Conservation (phyloP, 1,284 basidiomycete genomes). For the Microbotryomycetes sp. region DNA sequence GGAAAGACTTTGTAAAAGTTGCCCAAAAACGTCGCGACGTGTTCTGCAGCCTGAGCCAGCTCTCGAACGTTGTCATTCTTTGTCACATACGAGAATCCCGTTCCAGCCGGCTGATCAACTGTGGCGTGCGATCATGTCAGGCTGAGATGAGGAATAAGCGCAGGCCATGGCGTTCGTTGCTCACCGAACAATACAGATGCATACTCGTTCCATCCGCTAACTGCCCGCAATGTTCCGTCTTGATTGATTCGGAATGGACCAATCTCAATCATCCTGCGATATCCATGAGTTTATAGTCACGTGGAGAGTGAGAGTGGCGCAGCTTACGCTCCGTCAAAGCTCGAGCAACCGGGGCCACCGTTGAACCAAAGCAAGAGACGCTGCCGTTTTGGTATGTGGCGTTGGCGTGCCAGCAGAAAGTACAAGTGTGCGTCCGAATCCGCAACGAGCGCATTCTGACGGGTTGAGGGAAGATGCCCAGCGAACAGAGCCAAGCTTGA, state of each 20-base stretch:
- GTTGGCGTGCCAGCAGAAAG: conserved; percentile 84
- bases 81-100: conserved; percentile 82
- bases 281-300: neutral
- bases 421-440: conserved; percentile 63
- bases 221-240: conserved; percentile 59
- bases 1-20: conserved; percentile 90
- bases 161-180: conserved; percentile 36
- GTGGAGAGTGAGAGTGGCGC: neutral
- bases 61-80: conserved; percentile 79
- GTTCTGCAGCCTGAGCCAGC: conserved; percentile 62
- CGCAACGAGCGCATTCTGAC: neutral
- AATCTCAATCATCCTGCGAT: conserved; percentile 73
- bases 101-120: conserved; percentile 97
- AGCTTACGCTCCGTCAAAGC: conserved; percentile 73
- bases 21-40: conserved; percentile 73
- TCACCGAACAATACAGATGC: conserved; percentile 85
- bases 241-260: conserved; percentile 59
- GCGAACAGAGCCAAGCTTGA: conserved; percentile 27
- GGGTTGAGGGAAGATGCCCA: conserved; percentile 32
- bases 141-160: neutral
- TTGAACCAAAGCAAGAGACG: conserved; percentile 43
- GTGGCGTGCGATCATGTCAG: neutral
- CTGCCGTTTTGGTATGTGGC: conserved; percentile 75
- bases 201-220: conserved; percentile 91
- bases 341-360: conserved; percentile 80